Percentiles rank a stretch among this genome's conserved stretches.
Conservation (phyloP, 129 eudicot genomes). For the Flaveria ramosissima region DNA sequence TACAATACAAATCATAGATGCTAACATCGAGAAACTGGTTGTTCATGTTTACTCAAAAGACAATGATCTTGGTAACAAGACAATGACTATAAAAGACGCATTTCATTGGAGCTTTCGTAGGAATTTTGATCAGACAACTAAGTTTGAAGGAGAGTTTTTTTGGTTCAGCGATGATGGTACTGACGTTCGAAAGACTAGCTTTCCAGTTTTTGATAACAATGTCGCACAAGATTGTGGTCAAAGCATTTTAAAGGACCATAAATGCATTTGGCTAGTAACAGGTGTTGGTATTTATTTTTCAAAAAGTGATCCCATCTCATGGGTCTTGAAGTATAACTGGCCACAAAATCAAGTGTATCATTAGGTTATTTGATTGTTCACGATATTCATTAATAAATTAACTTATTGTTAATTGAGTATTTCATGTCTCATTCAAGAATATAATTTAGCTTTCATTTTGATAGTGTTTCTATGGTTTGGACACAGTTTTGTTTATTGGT, state of each 20-base stretch:
- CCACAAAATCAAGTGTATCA: neutral
- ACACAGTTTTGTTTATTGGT: too few species aligned
- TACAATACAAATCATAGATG: neutral
- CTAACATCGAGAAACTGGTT: neutral
- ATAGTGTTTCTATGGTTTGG: too few species aligned
- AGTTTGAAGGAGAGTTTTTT: constrained; percentile 7
- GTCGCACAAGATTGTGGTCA: constrained; percentile 16
- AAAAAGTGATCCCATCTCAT: neutral
- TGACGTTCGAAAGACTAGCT: neutral
- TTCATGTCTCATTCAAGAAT: neutral
- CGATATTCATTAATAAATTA: neutral
- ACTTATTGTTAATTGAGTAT: neutral
- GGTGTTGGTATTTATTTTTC: constrained; percentile 18
- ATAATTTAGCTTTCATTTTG: neutral
- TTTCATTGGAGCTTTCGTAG: constrained; percentile 17
- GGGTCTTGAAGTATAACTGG: constrained; percentile 1
- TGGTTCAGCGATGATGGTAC: constrained; percentile 9
- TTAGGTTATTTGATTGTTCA: neutral
- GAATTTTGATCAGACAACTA: neutral
- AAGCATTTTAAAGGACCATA: neutral
- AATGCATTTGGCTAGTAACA: constrained; percentile 14
- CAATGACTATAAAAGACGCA: neutral
- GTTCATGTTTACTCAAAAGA: constrained; percentile 21
- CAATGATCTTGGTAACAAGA: constrained; percentile 17
- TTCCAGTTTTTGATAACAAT: constrained; percentile 16